Base-by-base conservation (phyloP, 1,139 yeast genomes). In the Suhomyces choctaworum region DNA sequence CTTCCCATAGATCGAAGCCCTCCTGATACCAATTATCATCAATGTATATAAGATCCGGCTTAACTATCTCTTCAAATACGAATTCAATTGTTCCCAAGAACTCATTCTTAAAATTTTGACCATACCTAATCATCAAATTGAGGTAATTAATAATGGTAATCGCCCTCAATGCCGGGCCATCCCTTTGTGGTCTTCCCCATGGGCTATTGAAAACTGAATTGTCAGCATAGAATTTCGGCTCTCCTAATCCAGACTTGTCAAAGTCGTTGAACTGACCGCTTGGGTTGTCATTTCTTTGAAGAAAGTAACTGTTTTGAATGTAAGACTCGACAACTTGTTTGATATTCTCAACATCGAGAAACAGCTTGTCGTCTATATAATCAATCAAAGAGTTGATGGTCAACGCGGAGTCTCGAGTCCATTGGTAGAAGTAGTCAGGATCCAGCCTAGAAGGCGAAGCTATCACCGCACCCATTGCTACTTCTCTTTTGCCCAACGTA, bases 141-240 rank as follows among this genome's bases (percentile, higher is more conserved):
- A 87, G 52, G 54, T 78, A 87, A 43, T 76, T 75, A 31, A 77
- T 59, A 20, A 83, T 70, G 1, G 96, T 72, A 33, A 82, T 70
- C 3, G 81, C 73, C 46, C 97, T 71, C 39, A 90, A 68, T 0
- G 95, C 94, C 0, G 97, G 97, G 0, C 97, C 97, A 58, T 92
- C 98, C 43, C 88, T 74, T 60, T 90, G 98, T 1, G 98, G 98
- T 48, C 98, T 71, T 2, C 97, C 97, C 98, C 97, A 90, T 25
- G 65, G 56, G 2, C 66, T 79, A 11, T 61, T 56, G 49, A 83
- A 90, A 1, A 84, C 68, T 0, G 76, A 52, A 19, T 83, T 81
- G 54, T 87, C 75, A 3, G 80, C 78, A 53, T 73, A 58, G 51
- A 84, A 89, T 56, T 90, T 90, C 4, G 97, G 97, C 54, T 90